These are phyloP conservation scores for Xylaria sp. DNA, from an alignment of 2,329 filamentous ascomycete genomes.

Conservation along the genomic window DNA sequence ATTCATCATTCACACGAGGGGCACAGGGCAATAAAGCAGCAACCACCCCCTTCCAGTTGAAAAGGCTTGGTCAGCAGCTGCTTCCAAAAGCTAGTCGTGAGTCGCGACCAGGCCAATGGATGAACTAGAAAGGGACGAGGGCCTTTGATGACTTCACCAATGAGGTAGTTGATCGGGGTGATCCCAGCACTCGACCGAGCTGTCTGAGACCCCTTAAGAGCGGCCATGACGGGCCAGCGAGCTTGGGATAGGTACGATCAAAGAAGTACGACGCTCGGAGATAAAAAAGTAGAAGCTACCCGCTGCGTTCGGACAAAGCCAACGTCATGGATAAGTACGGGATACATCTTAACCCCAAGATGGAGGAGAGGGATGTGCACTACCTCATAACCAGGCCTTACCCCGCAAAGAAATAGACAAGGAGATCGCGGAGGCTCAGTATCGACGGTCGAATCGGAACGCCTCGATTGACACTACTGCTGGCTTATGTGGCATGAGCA, in stretches of 20 bases:
- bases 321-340: slow-evolving; percentile 24
- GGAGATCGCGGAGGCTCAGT: slow-evolving; percentile 23
- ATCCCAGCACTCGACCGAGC: slow-evolving; percentile 19
- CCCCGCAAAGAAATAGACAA: slow-evolving; percentile 31
- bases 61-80: not conserved
- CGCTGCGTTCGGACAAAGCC: slow-evolving; percentile 10
- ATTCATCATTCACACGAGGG: not conserved
- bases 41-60: not conserved
- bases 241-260: not conserved
- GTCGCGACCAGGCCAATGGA: not conserved
- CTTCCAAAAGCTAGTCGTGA: not conserved
- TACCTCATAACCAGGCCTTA: slow-evolving; percentile 15
- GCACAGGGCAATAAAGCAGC: not conserved
- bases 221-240: no score
- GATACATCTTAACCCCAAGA: slow-evolving; percentile 16
- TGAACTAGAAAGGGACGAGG: slow-evolving; percentile 10
- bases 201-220: slow-evolving; percentile 11
- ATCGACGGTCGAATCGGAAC: slow-evolving; percentile 24
- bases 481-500: slow-evolving; percentile 19
- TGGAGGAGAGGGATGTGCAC: slow-evolving; percentile 20
- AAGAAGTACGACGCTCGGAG: not conserved
- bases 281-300: slow-evolving; percentile 12
- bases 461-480: slow-evolving; percentile 23
- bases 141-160: slow-evolving; percentile 34
- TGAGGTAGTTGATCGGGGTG: slow-evolving; percentile 14